Conservation (phyloP, 1,139 yeast genomes). For the Debaryomyces sp. region DNA sequence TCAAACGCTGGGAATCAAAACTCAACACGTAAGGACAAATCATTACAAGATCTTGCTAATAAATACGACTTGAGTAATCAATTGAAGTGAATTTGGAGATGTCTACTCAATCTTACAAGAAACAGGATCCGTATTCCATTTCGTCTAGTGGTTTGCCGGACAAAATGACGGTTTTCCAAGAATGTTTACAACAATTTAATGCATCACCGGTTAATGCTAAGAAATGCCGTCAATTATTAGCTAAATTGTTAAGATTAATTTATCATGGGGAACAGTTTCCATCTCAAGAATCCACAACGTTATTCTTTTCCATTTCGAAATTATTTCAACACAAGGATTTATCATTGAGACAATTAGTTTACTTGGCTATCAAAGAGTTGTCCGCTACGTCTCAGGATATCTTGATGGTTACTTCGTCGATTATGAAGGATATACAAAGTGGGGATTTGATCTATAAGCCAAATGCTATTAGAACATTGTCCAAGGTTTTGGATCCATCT, state of each 20-base stretch:
- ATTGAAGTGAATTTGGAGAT: slow-evolving; percentile 31
- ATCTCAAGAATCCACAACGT: slow-evolving; percentile 84
- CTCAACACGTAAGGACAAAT: slow-evolving; percentile 17
- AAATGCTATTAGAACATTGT: slow-evolving; percentile 89
- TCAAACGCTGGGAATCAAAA: slow-evolving; percentile 9
- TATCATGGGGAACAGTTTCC: slow-evolving; percentile 86
- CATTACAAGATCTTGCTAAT: slow-evolving; percentile 1
- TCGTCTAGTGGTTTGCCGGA: slow-evolving; percentile 69
- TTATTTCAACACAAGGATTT: slow-evolving; percentile 92
- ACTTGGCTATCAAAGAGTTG: slow-evolving; percentile 90
- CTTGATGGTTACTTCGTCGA: slow-evolving; percentile 95
- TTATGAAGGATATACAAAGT: slow-evolving; percentile 96
- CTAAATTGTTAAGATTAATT: slow-evolving; percentile 70
- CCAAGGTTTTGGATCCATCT: slow-evolving; percentile 87
- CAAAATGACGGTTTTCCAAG: slow-evolving; percentile 97
- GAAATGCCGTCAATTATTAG: slow-evolving; percentile 78
- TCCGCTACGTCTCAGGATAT: slow-evolving; percentile 85
- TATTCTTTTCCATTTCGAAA: slow-evolving; percentile 92
- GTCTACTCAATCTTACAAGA: slow-evolving; percentile 83
- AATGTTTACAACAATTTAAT: slow-evolving; percentile 90
- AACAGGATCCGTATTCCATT: slow-evolving; percentile 66
- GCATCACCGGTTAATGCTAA: slow-evolving; percentile 88
- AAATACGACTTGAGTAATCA: slow-evolving; percentile 5
- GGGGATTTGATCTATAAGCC: slow-evolving; percentile 88
- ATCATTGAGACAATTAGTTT: slow-evolving; percentile 89